Evolutionary conservation across 1,284 basidiomycete genomes (phyloP), one percentile per base, ranked within the genome.

Genomic region (Sphagnurus paluster): DNA sequence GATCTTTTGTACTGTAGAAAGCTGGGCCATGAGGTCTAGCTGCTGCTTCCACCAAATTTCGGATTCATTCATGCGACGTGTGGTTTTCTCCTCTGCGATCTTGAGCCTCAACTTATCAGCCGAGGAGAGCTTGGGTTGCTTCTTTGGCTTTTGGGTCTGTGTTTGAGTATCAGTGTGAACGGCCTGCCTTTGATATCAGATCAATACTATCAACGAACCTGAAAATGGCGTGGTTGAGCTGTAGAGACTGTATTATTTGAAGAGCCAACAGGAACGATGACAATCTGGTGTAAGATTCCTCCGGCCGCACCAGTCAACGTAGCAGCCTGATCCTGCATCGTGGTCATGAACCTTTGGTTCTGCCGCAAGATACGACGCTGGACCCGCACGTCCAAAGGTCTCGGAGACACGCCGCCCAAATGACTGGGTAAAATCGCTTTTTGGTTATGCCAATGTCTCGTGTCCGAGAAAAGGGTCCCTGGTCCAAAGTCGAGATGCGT

Each of bases 231-330:
- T n/a, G n/a, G 32, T 17, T 34, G 32, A 17, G 4, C 16, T 19
- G 16, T 34, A 14, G 32, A 19, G 32, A n/a, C n/a, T n/a, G 16
- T 19, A 29, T 5, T 8, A 11, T 35, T 23, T 6, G 39, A 35
- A 9, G 39, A 16, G 16, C 65, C 58, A 1, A 63, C 69, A 1
- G 75, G 55, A 1, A 71, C 64, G 46, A 87, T 85, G 13, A 74
- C 67, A 25, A 80, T 72, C 45, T 73, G 74, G 55, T 77, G 67
- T 25, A 87, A 64, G 2, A 63, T 62, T 1, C 65, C 67, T 0
- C 84, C 84, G 0, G 71, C 69, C 1, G 82, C 81, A 0, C 85
- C 84, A 0, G 80, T 82, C 46, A 87, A 57, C 1, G 82, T 82
- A 32, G 73, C 74, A 5, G 85, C 83, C 36, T 80, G 79, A 46